Evolutionary conservation across 2,329 filamentous ascomycete genomes (phyloP), one percentile per base, ranked within the genome.

Genomic region (Hypomyces perniciosus): DNA sequence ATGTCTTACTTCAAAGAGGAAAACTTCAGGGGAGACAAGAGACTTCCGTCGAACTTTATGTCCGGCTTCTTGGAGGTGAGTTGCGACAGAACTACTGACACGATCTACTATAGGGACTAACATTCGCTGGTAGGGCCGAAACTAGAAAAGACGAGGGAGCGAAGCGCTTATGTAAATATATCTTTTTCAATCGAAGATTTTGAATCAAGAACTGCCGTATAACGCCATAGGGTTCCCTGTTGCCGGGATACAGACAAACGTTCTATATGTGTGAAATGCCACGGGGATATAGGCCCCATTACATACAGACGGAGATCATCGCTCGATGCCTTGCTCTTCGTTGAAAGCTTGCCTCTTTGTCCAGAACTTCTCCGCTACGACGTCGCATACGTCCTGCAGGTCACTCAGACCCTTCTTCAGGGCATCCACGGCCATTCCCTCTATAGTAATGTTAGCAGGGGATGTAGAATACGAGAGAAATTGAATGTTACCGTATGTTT

Each of bases 1-100:
- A 90, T 99, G 81, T 90, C 93, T 63, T 99, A 96, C 73, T 99
- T 97, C 80, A 84, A 91, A 67, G 80, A 84, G 62, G 91, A 97
- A 71, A 81, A 79, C 70, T 81, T 81, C 67, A 74, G 89, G 83
- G 77, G 89, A 83, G 69, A 86, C 77, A 69, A 89, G 61, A 83
- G 82, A 68, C 73, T 96, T 72, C 92, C 92, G 37, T 83, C 83
- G 63, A 93, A 82, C 76, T 99, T 99, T 75, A 95, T 99, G 75
- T 80, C 84, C 61, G 90, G 90, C 45, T 99, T 99, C 77, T 77
- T 99, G 64, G 90, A 97, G 88, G 93, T 91, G 74, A 68, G 82
- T 68, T 51, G 20, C 20, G 20, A 20, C 20, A 20, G 34, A 33
- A 9, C 28, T 35, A 12, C 13, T 37, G 29, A 45, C 31, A 35